phyloP scores from a whole-genome alignment of 768 basidiomycete species.

The Mycena vulgaris region DNA sequence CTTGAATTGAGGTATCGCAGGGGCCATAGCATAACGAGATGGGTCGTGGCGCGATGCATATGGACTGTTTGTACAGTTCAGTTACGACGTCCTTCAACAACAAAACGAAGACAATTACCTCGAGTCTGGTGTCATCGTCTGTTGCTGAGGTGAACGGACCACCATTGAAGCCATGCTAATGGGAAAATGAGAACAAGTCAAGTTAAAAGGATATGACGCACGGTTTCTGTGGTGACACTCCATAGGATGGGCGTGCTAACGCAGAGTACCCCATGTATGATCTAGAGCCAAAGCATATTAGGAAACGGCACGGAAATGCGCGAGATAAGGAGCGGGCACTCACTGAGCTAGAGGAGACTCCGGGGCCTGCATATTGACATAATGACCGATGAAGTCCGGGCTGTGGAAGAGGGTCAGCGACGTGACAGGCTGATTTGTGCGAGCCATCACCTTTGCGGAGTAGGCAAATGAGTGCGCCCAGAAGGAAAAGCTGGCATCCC shows the following conservation, averaged over 20 bases:
- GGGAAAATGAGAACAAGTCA: slow-evolving; percentile 7
- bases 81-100: slow-evolving; percentile 16
- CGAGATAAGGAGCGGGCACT: slow-evolving; percentile 13
- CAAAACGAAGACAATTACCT: slow-evolving; percentile 53
- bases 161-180: slow-evolving; percentile 38
- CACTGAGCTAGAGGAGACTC: slow-evolving; percentile 49
- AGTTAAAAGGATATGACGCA: slow-evolving; percentile 4
- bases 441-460: slow-evolving; percentile 36
- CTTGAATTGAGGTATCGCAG: slow-evolving; percentile 52
- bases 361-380: slow-evolving; percentile 43
- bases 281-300: slow-evolving; percentile 8
- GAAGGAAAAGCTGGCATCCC: slow-evolving; percentile 24
- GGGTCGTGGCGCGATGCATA: slow-evolving; percentile 40
- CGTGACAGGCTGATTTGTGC: not conserved
- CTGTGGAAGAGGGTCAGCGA: slow-evolving; percentile 34
- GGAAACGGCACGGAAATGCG: not conserved
- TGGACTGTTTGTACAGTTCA: slow-evolving; percentile 23
- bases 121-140: slow-evolving; percentile 63
- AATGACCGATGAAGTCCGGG: slow-evolving; percentile 49
- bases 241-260: slow-evolving; percentile 26
- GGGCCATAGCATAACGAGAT: slow-evolving; percentile 41
- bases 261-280: slow-evolving; percentile 25
- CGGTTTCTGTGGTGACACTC: slow-evolving; percentile 29
- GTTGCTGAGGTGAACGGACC: slow-evolving; percentile 47
- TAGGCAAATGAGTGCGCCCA: slow-evolving; percentile 36